Base-by-base conservation (phyloP, 1,284 basidiomycete species). In the Ustilago crameri region DNA sequence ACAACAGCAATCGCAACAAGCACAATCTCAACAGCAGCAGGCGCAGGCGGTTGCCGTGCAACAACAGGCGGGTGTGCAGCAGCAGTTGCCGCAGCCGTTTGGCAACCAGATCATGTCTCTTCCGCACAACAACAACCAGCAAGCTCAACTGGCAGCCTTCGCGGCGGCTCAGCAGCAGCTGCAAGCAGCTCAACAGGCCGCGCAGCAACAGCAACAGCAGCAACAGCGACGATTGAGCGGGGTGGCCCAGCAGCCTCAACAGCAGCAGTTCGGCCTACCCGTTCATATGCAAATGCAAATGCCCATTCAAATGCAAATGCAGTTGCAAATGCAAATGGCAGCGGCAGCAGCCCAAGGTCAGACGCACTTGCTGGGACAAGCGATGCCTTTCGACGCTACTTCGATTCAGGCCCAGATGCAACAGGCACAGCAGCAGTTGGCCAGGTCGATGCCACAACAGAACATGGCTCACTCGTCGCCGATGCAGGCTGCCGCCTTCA, bases 261-360 rank as follows among this genome's bases (percentile, higher is more conserved):
- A 73, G 65, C 73, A 72, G 53, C 60, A 74, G 56, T 55, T 67
- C 24, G 64, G 60, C 23, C 44, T 67, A 49, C 68, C 69, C 1
- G 54, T 60, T 32, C 64, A 68, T 14, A 64, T 69, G 65, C 64
- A 68, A 38, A 62, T 69, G 65, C 57, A 61, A 37, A 59, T 68
- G 51, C 64, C 71, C 17, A 72, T 64, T 23, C 60, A 64, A 46
- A 45, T 65, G 73, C 73, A 68, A 26, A 72, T 75, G 65, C 73
- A 75, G 26, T n/a, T 65, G 47, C 67, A 74, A 40, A 65, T 67
- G 62, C 72, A 71, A 37, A 72, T 72, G 67, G 67, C 66, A 17
- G 62, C 71, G 3, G 71, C 67, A 37, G 71, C 71, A 15, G 65
- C 74, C 8, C 65, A 69, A 47, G 66, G 62, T 14, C 66, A 74